A percentile compares a stretch with the other conserved stretches of the same genome.
These are phyloP conservation scores for Davidsoniella eucalypti DNA, from an alignment of 2,329 filamentous ascomycete genomes.

Conservation along the genomic window DNA sequence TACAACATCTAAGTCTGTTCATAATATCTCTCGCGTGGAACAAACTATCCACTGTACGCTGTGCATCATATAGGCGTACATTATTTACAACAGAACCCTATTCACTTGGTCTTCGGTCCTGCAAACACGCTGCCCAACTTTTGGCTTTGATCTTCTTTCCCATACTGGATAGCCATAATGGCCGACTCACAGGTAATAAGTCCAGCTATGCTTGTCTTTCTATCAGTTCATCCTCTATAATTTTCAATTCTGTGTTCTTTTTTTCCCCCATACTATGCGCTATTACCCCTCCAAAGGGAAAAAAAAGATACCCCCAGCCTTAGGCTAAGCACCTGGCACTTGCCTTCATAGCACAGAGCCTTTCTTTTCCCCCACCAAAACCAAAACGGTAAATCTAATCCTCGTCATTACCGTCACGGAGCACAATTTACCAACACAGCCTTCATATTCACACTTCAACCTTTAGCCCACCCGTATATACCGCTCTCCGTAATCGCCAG, in stretches of 20 bases:
- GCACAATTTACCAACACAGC: neutral
- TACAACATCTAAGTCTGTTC: neutral
- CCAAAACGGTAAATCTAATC: neutral
- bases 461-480: too few species aligned
- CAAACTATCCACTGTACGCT: neutral
- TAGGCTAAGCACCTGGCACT: too few species aligned
- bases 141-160: too few species aligned
- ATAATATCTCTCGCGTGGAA: neutral
- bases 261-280: neutral
- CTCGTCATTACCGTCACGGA: neutral
- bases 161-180: neutral
- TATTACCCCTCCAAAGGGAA: constrained; percentile 6
- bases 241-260: neutral
- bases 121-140: too few species aligned
- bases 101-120: too few species aligned
- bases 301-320: neutral
- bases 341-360: neutral
- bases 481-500: neutral
- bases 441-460: neutral
- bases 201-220: neutral
- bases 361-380: constrained; percentile 1
- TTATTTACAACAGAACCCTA: too few species aligned
- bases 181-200: constrained; percentile 6
- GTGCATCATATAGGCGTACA: too few species aligned
- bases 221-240: neutral